Base-by-base conservation (phyloP, 805 yeast species). In the Yamadazyma phyllophila region DNA sequence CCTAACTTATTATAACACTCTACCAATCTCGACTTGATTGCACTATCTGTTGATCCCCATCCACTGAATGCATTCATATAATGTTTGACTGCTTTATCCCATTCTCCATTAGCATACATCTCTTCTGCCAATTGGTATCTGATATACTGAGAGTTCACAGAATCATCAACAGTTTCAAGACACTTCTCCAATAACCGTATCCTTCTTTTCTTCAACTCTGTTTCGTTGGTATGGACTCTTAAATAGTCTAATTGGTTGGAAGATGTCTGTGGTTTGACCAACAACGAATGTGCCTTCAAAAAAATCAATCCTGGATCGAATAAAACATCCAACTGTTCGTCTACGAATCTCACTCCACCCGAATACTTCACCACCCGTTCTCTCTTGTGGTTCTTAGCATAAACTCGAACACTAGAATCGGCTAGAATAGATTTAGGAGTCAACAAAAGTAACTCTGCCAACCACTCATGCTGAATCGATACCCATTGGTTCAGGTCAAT, bases 401-500 rank as follows among this genome's bases (percentile, higher is more conserved):
- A 27, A 45, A 47, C 29, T 2, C 41, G 36, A n/a, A 41, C 29
- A 37, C 62, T 55, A 2, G 41, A 26, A 29, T 29, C 36, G 7
- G 51, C 32, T 6, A 57, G 17, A 10, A 69, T 60, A 2, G 80
- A 74, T 10, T 56, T 51, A 0, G 86, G 86, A 1, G 78, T 67
- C n/a, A 62, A 43, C 8, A 66, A 72, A 42, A 82, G 63, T 13
- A 85, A 59, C 46, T 83, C 78, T 0, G 85, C 88, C 10, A 87
- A 64, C 82, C 85, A 77, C 35, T 79, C 75, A 51, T 79, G 76
- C 56, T 87, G 95, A n/a, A 65, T 57, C 0, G 83, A 74, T 9
- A 73, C 55, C 95, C 95, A 87, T 34, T 71, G 52, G 24, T 24
- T 45, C 7, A 34, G 10, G 31, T 51, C 48, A 4, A 47, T 38